Evolutionary conservation across 768 basidiomycete genomes (phyloP).

Genomic region (Trametes maxima): DNA sequence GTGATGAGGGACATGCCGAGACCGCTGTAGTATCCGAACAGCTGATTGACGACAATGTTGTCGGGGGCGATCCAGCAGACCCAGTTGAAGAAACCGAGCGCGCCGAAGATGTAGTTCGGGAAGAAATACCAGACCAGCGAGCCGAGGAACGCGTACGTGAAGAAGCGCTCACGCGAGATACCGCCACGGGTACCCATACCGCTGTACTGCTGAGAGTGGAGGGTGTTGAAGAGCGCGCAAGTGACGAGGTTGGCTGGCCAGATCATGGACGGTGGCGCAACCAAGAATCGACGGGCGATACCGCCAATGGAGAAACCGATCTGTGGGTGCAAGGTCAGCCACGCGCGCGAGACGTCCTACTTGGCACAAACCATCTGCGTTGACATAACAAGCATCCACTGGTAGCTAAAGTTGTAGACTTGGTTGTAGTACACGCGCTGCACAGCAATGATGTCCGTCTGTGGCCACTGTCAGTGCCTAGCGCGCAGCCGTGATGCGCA

Average conservation of each 20-base stretch:
- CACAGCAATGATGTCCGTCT: slow-evolving; percentile 49
- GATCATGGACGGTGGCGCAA: slow-evolving; percentile 47
- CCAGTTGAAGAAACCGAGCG: slow-evolving; percentile 45
- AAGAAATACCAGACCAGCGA: slow-evolving; percentile 55
- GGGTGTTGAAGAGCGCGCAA: slow-evolving; percentile 49
- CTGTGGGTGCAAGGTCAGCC: slow-evolving; percentile 13
- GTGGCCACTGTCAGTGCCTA: not conserved
- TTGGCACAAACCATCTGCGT: slow-evolving; percentile 32
- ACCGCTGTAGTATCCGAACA: slow-evolving; percentile 62
- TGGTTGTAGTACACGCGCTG: slow-evolving; percentile 50
- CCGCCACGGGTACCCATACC: slow-evolving; percentile 49
- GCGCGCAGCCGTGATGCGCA: not conserved
- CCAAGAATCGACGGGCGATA: slow-evolving; percentile 47
- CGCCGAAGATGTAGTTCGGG: slow-evolving; percentile 73
- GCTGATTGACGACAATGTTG: slow-evolving; percentile 68
- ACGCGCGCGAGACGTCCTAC: too few relatives aligned
- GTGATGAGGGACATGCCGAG: slow-evolving; percentile 70
- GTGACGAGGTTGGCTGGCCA: slow-evolving; percentile 48
- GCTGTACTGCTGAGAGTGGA: slow-evolving; percentile 39
- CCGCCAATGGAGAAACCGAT: slow-evolving; percentile 48
- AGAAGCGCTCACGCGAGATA: slow-evolving; percentile 56
- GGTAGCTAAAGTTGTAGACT: slow-evolving; percentile 39
- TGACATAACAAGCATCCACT: slow-evolving; percentile 45
- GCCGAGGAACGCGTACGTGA: slow-evolving; percentile 43
- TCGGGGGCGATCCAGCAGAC: slow-evolving; percentile 71